A percentile compares a stretch with the other conserved stretches of the same genome.
phyloP scores from a whole-genome alignment of 805 yeast species.

The Kockiozyma suomiensis region DNA sequence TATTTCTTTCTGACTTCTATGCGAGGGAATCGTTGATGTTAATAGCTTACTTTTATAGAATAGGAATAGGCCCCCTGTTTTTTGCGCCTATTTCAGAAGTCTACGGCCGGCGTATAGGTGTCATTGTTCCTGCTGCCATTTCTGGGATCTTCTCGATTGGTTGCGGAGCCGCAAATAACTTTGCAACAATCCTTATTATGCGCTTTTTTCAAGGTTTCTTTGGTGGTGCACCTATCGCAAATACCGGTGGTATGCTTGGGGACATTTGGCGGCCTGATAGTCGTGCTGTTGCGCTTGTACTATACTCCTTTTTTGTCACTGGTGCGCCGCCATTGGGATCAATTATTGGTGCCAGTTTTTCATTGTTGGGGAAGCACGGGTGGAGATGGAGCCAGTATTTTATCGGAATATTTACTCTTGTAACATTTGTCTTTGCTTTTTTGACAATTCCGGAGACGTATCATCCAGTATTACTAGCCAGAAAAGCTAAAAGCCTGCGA shows the following conservation, averaged over 20 bases:
- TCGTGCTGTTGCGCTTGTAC: conserved; percentile 58
- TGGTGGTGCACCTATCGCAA: conserved; percentile 63
- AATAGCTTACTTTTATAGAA: conserved; percentile 5
- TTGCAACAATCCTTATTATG: conserved; percentile 54
- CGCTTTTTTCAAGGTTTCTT: conserved; percentile 63
- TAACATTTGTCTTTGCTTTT: conserved; percentile 46
- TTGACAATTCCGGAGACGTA: conserved; percentile 44
- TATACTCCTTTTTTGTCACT: conserved; percentile 53
- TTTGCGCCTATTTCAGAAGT: conserved; percentile 59
- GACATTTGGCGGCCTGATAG: conserved; percentile 55
- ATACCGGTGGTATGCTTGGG: conserved; percentile 61
- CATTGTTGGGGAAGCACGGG: conserved; percentile 47
- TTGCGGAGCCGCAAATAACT: conserved; percentile 53
- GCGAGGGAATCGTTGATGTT: background rate
- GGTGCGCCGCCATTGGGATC: conserved; percentile 52
- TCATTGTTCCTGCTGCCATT: conserved; percentile 48
- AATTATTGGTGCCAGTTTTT: conserved; percentile 52
- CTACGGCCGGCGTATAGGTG: conserved; percentile 49
- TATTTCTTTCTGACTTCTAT: background rate
- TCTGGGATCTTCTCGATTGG: conserved; percentile 52
- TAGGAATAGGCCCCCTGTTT: conserved; percentile 58
- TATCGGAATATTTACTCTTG: conserved; percentile 49
- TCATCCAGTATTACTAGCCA: conserved; percentile 56
- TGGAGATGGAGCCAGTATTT: conserved; percentile 66
- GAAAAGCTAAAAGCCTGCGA: conserved; percentile 67